These are phyloP conservation scores for Neurospora discreta DNA, from an alignment of 495 filamentous ascomycete genomes.

Conservation along the genomic window DNA sequence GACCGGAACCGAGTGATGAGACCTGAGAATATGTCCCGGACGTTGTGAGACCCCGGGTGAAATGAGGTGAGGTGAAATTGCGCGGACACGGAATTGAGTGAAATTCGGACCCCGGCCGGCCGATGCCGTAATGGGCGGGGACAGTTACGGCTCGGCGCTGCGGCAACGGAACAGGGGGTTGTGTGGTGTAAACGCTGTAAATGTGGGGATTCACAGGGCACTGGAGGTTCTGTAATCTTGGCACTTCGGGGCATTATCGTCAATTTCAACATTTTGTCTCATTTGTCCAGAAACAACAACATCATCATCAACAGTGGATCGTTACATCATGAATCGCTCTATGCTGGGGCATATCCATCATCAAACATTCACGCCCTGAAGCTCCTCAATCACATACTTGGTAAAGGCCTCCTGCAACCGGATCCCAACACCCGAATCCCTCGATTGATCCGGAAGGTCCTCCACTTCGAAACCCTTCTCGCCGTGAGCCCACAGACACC, in stretches of 20 bases:
- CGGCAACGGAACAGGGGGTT: neutral
- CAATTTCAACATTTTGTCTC: neutral
- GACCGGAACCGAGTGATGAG: too few relatives aligned
- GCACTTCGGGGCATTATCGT: neutral
- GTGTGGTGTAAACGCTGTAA: neutral
- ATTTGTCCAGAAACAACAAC: neutral
- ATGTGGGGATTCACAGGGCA: neutral
- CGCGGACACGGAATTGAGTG: neutral
- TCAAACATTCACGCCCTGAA: slow-evolving; percentile 10
- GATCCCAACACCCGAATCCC: slow-evolving; percentile 12
- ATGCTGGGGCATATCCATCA: neutral
- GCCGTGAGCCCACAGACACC: slow-evolving; percentile 23
- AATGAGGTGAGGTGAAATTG: neutral
- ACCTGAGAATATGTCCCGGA: too few relatives aligned
- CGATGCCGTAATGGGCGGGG: neutral
- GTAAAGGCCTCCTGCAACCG: slow-evolving; percentile 21
- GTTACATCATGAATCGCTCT: neutral
- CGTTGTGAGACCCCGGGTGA: neutral
- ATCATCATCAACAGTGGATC: neutral
- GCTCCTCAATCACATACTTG: slow-evolving; percentile 16
- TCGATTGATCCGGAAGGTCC: slow-evolving; percentile 13
- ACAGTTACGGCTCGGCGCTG: neutral
- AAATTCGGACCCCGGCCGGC: neutral
- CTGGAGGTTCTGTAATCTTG: neutral
- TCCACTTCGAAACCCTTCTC: slow-evolving; percentile 19